A percentile compares a stretch with the other conserved stretches of the same genome.
These are phyloP conservation scores for Pterocarpus santalinus DNA, from an alignment of 306 rosid species.

Conservation along the genomic window DNA sequence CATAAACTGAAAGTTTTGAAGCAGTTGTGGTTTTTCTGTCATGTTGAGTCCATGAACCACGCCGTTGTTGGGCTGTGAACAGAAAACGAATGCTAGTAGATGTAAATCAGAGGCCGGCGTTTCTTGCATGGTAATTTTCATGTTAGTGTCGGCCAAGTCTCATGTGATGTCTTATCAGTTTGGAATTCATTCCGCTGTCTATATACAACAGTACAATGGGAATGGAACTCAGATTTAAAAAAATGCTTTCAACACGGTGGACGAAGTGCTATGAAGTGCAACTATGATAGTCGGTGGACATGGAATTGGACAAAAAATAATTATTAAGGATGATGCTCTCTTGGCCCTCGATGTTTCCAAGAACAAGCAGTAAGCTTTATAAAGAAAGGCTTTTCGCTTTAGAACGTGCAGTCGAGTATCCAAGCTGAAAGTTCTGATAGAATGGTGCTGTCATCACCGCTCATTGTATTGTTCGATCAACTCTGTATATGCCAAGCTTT, in stretches of 20 bases:
- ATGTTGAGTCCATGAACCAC: conserved; percentile 28
- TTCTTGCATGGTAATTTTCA: conserved; percentile 23
- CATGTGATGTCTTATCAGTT: conserved; percentile 15
- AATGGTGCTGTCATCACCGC: not conserved
- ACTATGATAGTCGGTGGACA: not conserved
- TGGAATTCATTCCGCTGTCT: conserved; percentile 8
- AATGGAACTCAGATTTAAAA: conserved; percentile 15
- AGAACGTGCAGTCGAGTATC: not conserved
- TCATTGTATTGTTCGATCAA: not conserved
- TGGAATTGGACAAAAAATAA: not conserved
- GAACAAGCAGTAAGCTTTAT: conserved; percentile 3
- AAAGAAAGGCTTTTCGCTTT: not conserved
- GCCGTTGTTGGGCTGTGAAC: conserved; percentile 14
- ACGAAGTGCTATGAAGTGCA: not conserved
- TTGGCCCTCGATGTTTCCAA: not conserved
- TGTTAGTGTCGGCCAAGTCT: not conserved
- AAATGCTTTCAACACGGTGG: not conserved
- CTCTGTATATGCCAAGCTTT: not conserved
- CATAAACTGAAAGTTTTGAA: conserved; percentile 32
- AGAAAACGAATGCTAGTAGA: conserved; percentile 6
- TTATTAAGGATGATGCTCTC: not conserved
- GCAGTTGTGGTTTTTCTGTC: conserved; percentile 2
- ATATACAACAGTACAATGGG: conserved; percentile 10
- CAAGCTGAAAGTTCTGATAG: not conserved
- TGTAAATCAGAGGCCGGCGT: conserved; percentile 16